Evolutionary conservation across 164 flowering plant genomes (phyloP).

Genomic region (Magnolia kwangsiensis): DNA sequence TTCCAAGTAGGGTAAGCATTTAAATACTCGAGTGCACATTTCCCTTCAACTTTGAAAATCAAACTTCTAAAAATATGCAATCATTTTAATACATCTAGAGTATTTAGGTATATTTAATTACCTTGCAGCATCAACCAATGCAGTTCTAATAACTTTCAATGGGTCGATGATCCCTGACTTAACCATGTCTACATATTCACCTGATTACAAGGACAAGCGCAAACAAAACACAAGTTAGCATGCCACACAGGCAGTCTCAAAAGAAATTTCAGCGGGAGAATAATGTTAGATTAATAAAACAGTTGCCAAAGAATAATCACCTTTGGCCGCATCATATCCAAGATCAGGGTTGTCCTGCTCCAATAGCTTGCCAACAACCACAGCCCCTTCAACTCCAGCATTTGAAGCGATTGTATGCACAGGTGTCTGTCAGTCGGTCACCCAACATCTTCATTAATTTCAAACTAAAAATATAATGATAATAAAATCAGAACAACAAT

Average conservation of each 20-base stretch:
- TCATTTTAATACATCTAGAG: background rate
- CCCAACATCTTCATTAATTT: background rate
- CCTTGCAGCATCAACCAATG: constrained; percentile 97
- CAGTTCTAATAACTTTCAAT: constrained; percentile 95
- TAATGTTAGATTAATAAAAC: background rate
- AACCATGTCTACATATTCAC: constrained; percentile 94
- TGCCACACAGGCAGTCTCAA: background rate
- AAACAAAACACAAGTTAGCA: background rate
- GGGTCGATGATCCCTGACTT: constrained; percentile 95
- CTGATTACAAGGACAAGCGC: constrained; percentile 27
- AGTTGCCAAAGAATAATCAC: constrained; percentile 23
- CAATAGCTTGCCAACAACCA: constrained; percentile 91
- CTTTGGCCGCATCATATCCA: constrained; percentile 99
- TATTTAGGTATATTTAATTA: constrained; percentile 13
- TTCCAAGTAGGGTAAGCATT: no score
- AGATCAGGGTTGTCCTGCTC: constrained; percentile 84
- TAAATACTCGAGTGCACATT: no score
- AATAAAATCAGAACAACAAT: background rate
- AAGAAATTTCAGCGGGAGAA: background rate
- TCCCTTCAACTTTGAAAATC: no score
- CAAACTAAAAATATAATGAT: background rate
- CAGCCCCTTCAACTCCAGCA: constrained; percentile 99
- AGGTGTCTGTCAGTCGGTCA: constrained; percentile 57
- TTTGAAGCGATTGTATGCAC: constrained; percentile 83
- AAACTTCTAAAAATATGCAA: background rate